Base-by-base conservation (phyloP, 306 rosid genomes). In the Elaeagnus macrophylla region DNA sequence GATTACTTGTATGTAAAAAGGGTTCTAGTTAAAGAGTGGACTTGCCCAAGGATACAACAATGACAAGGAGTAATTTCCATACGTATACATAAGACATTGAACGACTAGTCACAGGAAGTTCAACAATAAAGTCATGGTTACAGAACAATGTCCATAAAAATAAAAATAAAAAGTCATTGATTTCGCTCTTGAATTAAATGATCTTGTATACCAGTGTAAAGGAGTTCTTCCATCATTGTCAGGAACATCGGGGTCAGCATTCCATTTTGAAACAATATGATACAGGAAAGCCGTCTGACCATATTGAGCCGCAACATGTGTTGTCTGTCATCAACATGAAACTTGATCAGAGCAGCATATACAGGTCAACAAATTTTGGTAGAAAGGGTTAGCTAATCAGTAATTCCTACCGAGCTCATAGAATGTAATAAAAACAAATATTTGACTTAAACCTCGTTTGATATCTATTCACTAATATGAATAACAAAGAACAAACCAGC, bases 181-280 rank as follows among this genome's bases (percentile, higher is more conserved):
- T 16, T 49, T 19, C 35, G 0, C 13, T 9, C 20, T 18, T 9
- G 15, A 45, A 12, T 13, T 36, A 17, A 49, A 10, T 41, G 53
- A 39, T 41, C 44, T 62, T 48, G 25, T 56, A 45, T 80, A 93
- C 99, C 99, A 93, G 77, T 93, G 99, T 71, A 87, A 69, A 54
- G 96, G 96, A 75, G 87, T 87, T 73, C 96, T 83, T 71, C 99
- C 99, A 43, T 93, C 95, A 58, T 80, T 84, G 61, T 93, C 99
- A 44, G 96, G 96, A 76, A 74, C 77, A 70, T 87, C 99, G 12
- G 95, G 96, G 62, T 93, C 96, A 13, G 89, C 99, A 73, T 93
- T 84, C 99, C 99, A 87, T 77, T 81, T 93, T 41, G 96, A 87
- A 73, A 87, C 95, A 61, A 84, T 18, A 55, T 80, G 87, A 76